Base-by-base conservation (phyloP, 2,329 filamentous ascomycete genomes). In the Trichoderma lentiforme region DNA sequence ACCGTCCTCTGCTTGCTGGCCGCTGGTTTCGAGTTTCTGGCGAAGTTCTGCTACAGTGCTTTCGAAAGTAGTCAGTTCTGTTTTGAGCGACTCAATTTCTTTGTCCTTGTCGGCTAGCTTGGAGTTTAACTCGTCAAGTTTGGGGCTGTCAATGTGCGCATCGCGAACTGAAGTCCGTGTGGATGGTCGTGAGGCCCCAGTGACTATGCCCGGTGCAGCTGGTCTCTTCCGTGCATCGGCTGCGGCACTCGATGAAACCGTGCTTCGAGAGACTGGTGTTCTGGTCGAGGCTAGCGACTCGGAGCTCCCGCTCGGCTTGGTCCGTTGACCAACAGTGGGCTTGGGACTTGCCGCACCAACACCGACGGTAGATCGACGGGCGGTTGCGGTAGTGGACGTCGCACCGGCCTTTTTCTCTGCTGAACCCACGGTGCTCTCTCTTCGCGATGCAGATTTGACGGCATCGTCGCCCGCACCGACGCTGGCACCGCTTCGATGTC, bases 41-140 rank as follows among this genome's bases (percentile, higher is more conserved):
- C 83, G 85, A 24, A 91, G 83, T 74, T 88, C 84, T 2, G 84
- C 77, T 69, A 91, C 83, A 76, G 86, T 90, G 65, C 85, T 85
- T 76, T 90, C 83, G 0, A 87, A 88, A 9, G 84, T 80, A 71
- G 85, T 81, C 63, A 91, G 85, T 75, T 91, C 86, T 6, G 83
- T 82, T 78, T 88, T 89, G 34, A 91, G 84, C 14, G 85, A 80
- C 69, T 86, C 84, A 11, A 91, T 86, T 76, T 90, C 87, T 7
- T 84, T 79, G 76, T 91, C 88, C 73, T 87, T 89, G 36, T 87
- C 84, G 5, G 84, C 82, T 26, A 91, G 82, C 80, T 90, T 90
- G 8, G 83, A 79, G 81, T 89, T 91, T 57, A 91, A 83, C 60
- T 88, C 86, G 64, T 91, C 89, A 76, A 89, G 88, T 80, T 88